phyloP scores from a whole-genome alignment of 2,329 filamentous ascomycete genomes.

The Delphinella strobiligena region DNA sequence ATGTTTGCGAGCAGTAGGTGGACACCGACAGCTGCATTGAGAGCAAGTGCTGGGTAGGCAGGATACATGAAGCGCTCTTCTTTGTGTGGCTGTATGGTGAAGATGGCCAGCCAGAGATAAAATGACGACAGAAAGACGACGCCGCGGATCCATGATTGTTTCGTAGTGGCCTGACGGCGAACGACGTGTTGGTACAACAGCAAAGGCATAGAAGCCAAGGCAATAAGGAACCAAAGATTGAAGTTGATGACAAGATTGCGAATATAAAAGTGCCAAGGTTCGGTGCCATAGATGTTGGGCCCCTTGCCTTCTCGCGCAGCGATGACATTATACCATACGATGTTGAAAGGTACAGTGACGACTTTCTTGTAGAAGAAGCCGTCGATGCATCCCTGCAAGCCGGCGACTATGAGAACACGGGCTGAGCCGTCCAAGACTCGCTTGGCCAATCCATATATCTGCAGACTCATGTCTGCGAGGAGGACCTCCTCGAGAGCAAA shows the following conservation, averaged over 20 bases:
- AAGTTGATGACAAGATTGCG: slow-evolving; percentile 89
- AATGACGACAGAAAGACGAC: slow-evolving; percentile 73
- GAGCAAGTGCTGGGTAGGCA: slow-evolving; percentile 75
- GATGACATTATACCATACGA: slow-evolving; percentile 92
- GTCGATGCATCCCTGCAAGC: slow-evolving; percentile 59
- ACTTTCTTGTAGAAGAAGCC: slow-evolving; percentile 74
- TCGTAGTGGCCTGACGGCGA: slow-evolving; percentile 47
- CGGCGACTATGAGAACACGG: slow-evolving; percentile 55
- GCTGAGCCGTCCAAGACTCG: slow-evolving; percentile 56
- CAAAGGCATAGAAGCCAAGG: slow-evolving; percentile 61
- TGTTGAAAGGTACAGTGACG: slow-evolving; percentile 75
- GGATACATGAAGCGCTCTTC: slow-evolving; percentile 99
- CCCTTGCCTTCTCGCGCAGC: slow-evolving; percentile 53
- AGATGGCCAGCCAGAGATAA: slow-evolving; percentile 88
- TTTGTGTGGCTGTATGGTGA: slow-evolving; percentile 88
- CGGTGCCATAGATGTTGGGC: slow-evolving; percentile 86
- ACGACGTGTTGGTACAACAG: slow-evolving; percentile 61
- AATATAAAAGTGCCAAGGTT: slow-evolving; percentile 94
- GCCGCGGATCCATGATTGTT: slow-evolving; percentile 60
- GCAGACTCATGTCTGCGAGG: slow-evolving; percentile 31
- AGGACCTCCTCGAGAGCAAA: slow-evolving; percentile 69
- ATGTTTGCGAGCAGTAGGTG: slow-evolving; percentile 69
- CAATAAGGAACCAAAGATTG: slow-evolving; percentile 84
- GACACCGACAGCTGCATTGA: slow-evolving; percentile 76
- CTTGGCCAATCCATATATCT: slow-evolving; percentile 38